Conservation (phyloP, 176 grass and related monocot genomes). For the Oryza meridionalis region DNA sequence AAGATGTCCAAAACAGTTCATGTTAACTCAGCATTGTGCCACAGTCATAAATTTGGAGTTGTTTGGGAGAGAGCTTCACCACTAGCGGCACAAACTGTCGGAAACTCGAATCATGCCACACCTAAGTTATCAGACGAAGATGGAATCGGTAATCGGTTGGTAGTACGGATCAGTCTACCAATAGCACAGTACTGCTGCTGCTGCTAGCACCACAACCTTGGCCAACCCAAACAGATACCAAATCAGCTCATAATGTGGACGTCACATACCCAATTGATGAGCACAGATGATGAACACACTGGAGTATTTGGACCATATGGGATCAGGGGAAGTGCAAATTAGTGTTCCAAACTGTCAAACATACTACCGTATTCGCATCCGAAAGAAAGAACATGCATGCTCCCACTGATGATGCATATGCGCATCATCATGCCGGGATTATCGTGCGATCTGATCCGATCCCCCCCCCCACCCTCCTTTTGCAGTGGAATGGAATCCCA, state of each 20-base stretch:
- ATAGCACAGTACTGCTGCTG: not conserved
- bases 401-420: not conserved
- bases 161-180: not conserved
- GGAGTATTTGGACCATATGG: not conserved
- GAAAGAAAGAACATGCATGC: not conserved
- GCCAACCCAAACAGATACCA: not conserved
- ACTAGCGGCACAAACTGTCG: not conserved
- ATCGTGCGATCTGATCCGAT: not conserved
- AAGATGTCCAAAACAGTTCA: not conserved
- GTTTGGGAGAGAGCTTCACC: not conserved
- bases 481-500: not conserved
- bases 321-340: not conserved
- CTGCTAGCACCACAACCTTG: not conserved
- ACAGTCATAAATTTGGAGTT: not conserved
- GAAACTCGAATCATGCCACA: not conserved
- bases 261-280: not conserved
- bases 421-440: not conserved
- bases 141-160: not conserved
- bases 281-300: not conserved
- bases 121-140: not conserved
- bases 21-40: not conserved
- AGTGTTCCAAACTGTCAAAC: not conserved
- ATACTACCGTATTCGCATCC: not conserved
- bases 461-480: not conserved
- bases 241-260: not conserved